Evolutionary conservation across 352 stramenopile genomes (phyloP).

Genomic region (Pythium insidiosum): DNA sequence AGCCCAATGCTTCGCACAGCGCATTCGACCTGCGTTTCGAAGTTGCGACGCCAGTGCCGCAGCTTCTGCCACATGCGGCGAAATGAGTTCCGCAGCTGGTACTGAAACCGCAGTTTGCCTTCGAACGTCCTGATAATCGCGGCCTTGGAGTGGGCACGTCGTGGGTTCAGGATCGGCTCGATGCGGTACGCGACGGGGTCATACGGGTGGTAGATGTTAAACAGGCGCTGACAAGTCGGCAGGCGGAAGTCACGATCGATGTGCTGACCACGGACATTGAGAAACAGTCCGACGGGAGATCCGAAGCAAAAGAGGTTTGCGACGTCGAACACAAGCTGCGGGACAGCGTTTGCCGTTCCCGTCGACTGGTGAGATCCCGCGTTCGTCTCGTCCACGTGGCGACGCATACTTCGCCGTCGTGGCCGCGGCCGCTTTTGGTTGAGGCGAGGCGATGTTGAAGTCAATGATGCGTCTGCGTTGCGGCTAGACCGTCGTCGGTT

Average conservation of each 20-base stretch:
- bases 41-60: conserved; percentile 64
- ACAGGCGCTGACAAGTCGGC: conserved; percentile 75
- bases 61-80: conserved; percentile 72
- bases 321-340: conserved; percentile 68
- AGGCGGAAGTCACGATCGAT: conserved; percentile 63
- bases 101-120: conserved; percentile 77
- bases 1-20: conserved; percentile 65
- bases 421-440: no score
- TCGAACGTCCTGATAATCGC: conserved; percentile 83
- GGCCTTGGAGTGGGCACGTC: conserved; percentile 66
- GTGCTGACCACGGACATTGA: conserved; percentile 87
- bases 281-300: conserved; percentile 86
- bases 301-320: conserved; percentile 88
- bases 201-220: conserved; percentile 95
- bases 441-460: no score
- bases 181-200: conserved; percentile 95
- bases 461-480: no score
- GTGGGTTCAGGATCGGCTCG: conserved; percentile 88
- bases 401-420: no score
- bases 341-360: conserved; percentile 16
- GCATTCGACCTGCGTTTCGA: conserved; percentile 63
- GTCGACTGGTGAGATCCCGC: background rate
- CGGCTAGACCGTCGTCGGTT: no score
- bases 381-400: no score
- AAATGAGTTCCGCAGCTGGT: conserved; percentile 79